phyloP scores from a whole-genome alignment of 75 land plant genomes.

The Picea sitchensis region DNA sequence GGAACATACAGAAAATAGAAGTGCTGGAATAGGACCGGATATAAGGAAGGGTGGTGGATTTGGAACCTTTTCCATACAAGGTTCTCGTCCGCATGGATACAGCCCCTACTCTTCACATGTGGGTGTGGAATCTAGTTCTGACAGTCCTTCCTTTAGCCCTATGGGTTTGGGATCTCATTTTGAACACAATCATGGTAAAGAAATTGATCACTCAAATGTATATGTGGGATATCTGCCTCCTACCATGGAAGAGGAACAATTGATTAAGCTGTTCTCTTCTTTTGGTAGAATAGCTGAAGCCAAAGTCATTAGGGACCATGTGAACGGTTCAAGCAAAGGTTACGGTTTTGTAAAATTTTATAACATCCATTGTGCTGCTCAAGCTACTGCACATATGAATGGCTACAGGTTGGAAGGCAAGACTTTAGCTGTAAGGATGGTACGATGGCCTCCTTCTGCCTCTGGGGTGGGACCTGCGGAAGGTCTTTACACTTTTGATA shows the following conservation, averaged over 20 bases:
- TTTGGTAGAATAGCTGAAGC: constrained; percentile 30
- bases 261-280: constrained; percentile 33
- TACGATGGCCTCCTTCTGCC: constrained; percentile 17
- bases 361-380: constrained; percentile 19
- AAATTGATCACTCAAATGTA: constrained; percentile 34
- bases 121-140: neutral
- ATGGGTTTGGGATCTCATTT: neutral
- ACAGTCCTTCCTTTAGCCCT: neutral
- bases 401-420: constrained; percentile 38
- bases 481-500: neutral
- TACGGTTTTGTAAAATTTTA: constrained; percentile 52
- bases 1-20: neutral
- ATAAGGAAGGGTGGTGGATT: neutral
- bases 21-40: neutral
- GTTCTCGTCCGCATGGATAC: neutral
- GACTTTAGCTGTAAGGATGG: constrained; percentile 31
- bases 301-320: constrained; percentile 29
- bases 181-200: constrained; percentile 14
- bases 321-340: constrained; percentile 46
- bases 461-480: neutral
- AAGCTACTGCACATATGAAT: constrained; percentile 35
- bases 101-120: neutral
- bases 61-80: neutral
- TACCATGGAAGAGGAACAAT: constrained; percentile 17
- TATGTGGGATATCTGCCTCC: constrained; percentile 45